Conservation (phyloP, 1,284 basidiomycete species). For the Austropuccinia psidii region DNA sequence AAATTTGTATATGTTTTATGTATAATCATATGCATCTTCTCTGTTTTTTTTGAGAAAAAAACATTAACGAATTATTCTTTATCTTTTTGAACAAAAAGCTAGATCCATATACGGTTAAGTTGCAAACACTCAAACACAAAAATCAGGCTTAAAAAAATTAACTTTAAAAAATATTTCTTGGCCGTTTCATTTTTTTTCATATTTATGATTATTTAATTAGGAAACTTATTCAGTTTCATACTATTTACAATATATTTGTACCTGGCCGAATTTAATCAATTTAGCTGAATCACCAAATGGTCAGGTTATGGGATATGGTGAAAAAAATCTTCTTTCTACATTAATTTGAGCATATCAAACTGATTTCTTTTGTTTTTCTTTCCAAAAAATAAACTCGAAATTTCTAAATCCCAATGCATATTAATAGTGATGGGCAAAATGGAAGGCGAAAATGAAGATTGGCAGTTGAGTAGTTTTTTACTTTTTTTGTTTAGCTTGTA, state of each 20-base stretch:
- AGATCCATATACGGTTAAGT: neutral
- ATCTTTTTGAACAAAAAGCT: neutral
- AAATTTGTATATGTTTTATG: neutral
- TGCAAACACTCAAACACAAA: neutral
- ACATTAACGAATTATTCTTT: neutral
- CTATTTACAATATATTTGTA: slow-evolving; percentile 24
- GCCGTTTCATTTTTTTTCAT: neutral
- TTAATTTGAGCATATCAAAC: neutral
- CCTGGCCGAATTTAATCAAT: slow-evolving; percentile 30
- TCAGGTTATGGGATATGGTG: slow-evolving; percentile 33
- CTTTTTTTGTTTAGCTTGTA: slow-evolving; percentile 20
- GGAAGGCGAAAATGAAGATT: slow-evolving; percentile 63
- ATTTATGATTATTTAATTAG: neutral
- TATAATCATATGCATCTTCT: neutral
- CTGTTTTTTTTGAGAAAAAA: neutral
- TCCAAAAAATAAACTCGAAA: neutral
- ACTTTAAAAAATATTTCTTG: neutral
- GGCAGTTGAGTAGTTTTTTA: slow-evolving; percentile 53
- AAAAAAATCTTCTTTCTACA: neutral
- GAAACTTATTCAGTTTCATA: slow-evolving; percentile 35
- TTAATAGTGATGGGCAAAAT: slow-evolving; percentile 73
- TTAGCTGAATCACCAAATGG: slow-evolving; percentile 24
- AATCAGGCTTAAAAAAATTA: neutral
- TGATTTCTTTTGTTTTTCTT: neutral
- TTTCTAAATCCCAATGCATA: neutral